Base-by-base conservation (phyloP, 805 yeast genomes). In the Kockiozyma suomiensis region DNA sequence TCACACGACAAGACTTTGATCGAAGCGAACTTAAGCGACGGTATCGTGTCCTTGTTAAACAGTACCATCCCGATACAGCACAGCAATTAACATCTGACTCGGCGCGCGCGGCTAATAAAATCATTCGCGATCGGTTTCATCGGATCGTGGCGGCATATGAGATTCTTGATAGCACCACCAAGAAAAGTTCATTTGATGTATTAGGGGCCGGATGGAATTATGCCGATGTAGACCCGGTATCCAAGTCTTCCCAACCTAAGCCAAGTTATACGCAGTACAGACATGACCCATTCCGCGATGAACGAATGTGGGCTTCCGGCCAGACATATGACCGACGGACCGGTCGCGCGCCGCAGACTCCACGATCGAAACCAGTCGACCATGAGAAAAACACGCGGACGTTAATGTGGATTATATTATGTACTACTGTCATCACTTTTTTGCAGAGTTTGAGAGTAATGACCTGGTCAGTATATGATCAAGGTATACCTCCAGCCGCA, bases 31-130 rank as follows among this genome's bases (percentile, higher is more conserved):
- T 86, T 51, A 82, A 82, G 61, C 64, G 74, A 26, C 79, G 79
- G 47, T 87, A 86, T 68, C 82, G 81, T 65, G 77, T 81, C 54
- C 75, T 83, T 49, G 91, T 91, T 10, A 88, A 87, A 71, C 70
- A 85, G 8, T 91, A 91, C 68, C 97, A 91, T 70, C 97, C 97
- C 0, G 97, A 91, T 70, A 56, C 71, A 2, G 65, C 61, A 23
- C 46, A 54, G 19, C 76, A 70, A 3, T 25, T 21, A 4, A 17
- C 8, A 5, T 23, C 50, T 4, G 78, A 75, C n/a, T 68, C 75
- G 21, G 74, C 63, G 43, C 56, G 61, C 62, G 76, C 51, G 6
- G 65, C 65, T 12, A 42, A 33, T 19, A 50, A 54, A 48, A 58
- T 61, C 35, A 61, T 61, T 48, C 37, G 38, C 62, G 74, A 83